Evolutionary conservation across 1,284 basidiomycete species (phyloP), one percentile per base, ranked within the genome.

Genomic region (Apiotrichum sp.): DNA sequence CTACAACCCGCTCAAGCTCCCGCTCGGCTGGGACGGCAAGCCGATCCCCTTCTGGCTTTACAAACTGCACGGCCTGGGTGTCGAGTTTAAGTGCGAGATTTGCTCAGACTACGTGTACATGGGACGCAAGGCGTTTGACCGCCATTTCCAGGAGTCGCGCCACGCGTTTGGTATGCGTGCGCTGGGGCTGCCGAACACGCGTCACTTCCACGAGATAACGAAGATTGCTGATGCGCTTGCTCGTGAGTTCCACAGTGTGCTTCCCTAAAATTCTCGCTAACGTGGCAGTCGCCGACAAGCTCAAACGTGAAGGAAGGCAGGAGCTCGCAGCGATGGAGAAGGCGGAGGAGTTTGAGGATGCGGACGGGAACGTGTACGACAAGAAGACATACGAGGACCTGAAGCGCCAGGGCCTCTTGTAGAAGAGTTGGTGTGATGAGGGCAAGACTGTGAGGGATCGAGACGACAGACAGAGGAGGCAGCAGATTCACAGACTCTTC

Each of bases 141-240:
- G 71, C 34, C 75, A 76, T 53, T 71, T 66, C 60, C 77, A 90
- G 82, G 96, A 98, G 80, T 88, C 89, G 40, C 82, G 93, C 54
- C 96, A 99, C 78, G 90, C 95, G 1, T 98, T 98, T 66, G 96
- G 95, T 34, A 97, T 99, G 92, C 86, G 93, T 42, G 95, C 96
- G 4, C 81, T 99, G 34, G 96, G 96, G n/a, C 79, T 99, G 62
- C 96, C 96, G 1, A 98, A 98, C 67, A 97, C 93, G 1, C 95
- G 95, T 73, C 96, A 99, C 77, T 99, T 98, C 80, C 90, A 96
- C 68, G 95, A 97, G 75, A 97, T 99, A 62, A 98, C 93, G 22
- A 84, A 87, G 52, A 99, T 99, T 63, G 88, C 92, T 66, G 96
- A 99, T 78, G 96, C 93, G 0, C 83, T 98, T 58, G 85, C 92